phyloP scores from a whole-genome alignment of 495 filamentous ascomycete genomes.

The Neurospora tetrasperma region DNA sequence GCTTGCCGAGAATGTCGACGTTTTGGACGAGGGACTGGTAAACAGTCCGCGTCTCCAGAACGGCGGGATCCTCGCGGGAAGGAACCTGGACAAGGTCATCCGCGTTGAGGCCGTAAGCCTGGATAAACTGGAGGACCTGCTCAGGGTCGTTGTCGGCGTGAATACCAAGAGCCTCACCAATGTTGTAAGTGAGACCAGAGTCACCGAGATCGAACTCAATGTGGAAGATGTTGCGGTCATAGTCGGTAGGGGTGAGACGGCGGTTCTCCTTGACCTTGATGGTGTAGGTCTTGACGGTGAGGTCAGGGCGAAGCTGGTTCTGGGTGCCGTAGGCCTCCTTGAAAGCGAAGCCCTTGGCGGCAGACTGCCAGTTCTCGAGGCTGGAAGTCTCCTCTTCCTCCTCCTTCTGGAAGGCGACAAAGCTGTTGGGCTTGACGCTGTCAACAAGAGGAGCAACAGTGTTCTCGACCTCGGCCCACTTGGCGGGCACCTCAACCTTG shows the following conservation, averaged over 20 bases:
- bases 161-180: conserved; percentile 95
- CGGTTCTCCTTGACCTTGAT: conserved; percentile 92
- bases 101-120: conserved; percentile 72
- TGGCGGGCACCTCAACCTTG: conserved; percentile 61
- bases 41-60: conserved; percentile 83
- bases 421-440: conserved; percentile 65
- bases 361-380: conserved; percentile 67
- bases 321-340: conserved; percentile 84
- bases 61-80: conserved; percentile 64
- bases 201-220: conserved; percentile 94
- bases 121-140: conserved; percentile 76
- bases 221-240: conserved; percentile 99
- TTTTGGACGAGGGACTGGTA: conserved; percentile 90
- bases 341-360: conserved; percentile 81
- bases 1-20: conserved; percentile 92
- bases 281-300: conserved; percentile 73
- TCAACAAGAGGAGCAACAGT: conserved; percentile 48
- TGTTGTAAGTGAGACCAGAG: conserved; percentile 87
- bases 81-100: conserved; percentile 83
- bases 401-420: conserved; percentile 66
- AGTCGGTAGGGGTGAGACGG: conserved; percentile 74
- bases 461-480: conserved; percentile 61
- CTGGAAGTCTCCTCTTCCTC: conserved; percentile 54
- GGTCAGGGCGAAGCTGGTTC: conserved; percentile 68
- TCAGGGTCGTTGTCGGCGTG: conserved; percentile 82